Conservation (phyloP, 352 stramenopile species). For the Pythium diclinum region DNA sequence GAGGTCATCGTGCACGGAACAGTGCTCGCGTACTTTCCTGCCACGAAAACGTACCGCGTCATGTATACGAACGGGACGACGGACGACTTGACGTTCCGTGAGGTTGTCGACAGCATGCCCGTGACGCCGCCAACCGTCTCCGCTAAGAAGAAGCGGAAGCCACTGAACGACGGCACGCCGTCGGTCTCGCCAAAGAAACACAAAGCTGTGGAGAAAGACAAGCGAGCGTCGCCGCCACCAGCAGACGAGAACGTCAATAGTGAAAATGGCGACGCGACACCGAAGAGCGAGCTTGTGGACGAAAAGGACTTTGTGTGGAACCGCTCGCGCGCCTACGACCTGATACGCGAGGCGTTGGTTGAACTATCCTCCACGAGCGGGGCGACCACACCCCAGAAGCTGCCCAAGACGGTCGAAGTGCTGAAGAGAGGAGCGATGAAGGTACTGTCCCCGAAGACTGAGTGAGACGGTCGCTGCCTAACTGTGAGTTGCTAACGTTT, state of each 20-base stretch:
- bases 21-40: constrained; percentile 71
- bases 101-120: constrained; percentile 63
- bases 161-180: background rate
- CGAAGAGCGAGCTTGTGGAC: background rate
- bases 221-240: background rate
- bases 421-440: constrained; percentile 30
- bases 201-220: constrained; percentile 9
- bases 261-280: constrained; percentile 10
- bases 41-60: constrained; percentile 71
- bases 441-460: constrained; percentile 25
- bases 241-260: constrained; percentile 15
- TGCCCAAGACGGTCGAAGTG: constrained; percentile 2
- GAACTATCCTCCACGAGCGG: constrained; percentile 41
- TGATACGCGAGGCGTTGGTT: constrained; percentile 57
- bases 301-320: constrained; percentile 26
- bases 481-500: background rate
- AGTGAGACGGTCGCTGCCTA: background rate
- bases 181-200: constrained; percentile 16
- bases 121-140: constrained; percentile 19
- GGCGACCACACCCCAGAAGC: constrained; percentile 32
- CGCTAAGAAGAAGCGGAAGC: constrained; percentile 43
- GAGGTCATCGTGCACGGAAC: constrained; percentile 41
- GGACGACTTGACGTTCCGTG: constrained; percentile 53
- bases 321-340: constrained; percentile 36
- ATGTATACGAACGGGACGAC: constrained; percentile 55